phyloP scores from a whole-genome alignment of 2,329 filamentous ascomycete genomes.

The Colletotrichum lentis region DNA sequence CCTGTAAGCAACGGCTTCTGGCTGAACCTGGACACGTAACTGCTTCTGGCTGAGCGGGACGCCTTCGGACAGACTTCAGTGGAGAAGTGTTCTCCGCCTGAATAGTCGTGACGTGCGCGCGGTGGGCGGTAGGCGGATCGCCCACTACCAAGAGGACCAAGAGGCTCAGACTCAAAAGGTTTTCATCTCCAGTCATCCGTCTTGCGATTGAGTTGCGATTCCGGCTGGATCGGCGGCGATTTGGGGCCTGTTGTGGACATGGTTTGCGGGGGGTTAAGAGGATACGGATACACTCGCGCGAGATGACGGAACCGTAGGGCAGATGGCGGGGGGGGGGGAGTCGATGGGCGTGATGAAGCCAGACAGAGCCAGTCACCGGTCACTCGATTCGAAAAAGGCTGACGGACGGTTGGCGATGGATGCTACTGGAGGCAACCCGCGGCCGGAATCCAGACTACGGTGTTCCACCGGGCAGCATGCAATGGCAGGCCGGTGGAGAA shows the following conservation, averaged over 20 bases:
- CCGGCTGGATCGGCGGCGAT: neutral
- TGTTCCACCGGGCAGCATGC: conserved; percentile 17
- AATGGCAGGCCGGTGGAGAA: conserved; percentile 22
- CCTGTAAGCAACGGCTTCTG: neutral
- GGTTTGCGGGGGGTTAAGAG: conserved; percentile 9
- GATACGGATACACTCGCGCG: conserved; percentile 10
- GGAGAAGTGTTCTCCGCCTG: conserved; percentile 1
- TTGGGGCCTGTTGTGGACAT: conserved; percentile 2
- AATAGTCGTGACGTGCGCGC: neutral
- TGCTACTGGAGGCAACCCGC: conserved; percentile 20
- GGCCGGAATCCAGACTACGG: conserved; percentile 8
- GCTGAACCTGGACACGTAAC: neutral
- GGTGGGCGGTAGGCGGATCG: conserved; percentile 6
- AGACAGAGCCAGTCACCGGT: conserved; percentile 17
- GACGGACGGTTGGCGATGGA: conserved; percentile 4
- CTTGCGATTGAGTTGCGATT: neutral
- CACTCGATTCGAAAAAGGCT: neutral
- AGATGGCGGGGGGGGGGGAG: conserved; percentile 6
- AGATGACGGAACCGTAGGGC: conserved; percentile 12
- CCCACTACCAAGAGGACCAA: neutral
- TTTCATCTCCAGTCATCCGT: neutral
- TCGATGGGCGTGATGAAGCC: conserved; percentile 24
- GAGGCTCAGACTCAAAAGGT: neutral
- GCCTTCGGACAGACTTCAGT: conserved; percentile 25
- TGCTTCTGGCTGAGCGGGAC: conserved; percentile 10